Conservation (phyloP, 2,329 filamentous ascomycete genomes). For the Aspergillus felis region DNA sequence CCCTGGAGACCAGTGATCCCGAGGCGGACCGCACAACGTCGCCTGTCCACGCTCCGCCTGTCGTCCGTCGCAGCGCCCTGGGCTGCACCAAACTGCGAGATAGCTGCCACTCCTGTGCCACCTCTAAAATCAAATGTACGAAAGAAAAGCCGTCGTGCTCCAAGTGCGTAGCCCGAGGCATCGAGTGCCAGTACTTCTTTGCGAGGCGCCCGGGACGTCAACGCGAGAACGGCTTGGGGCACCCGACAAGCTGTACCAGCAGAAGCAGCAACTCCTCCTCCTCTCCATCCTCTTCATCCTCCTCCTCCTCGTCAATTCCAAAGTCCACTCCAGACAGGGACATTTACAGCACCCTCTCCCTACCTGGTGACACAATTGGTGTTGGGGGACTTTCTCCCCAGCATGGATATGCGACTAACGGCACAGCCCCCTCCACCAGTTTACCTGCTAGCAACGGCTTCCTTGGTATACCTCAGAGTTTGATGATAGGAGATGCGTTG, state of each 20-base stretch:
- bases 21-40: too few relatives aligned
- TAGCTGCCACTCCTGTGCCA: slow-evolving; percentile 36
- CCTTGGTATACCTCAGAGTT: too few relatives aligned
- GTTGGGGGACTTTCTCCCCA: too few relatives aligned
- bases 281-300: background rate
- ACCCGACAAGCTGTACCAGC: background rate
- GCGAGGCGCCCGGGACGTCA: slow-evolving; percentile 27
- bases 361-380: background rate
- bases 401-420: too few relatives aligned
- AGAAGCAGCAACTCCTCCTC: too few relatives aligned
- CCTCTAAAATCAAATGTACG: slow-evolving; percentile 29
- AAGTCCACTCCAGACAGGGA: too few relatives aligned
- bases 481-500: too few relatives aligned
- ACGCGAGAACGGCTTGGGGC: slow-evolving; percentile 6
- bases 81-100: slow-evolving; percentile 27
- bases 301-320: background rate
- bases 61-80: too few relatives aligned
- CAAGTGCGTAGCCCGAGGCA: slow-evolving; percentile 27
- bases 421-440: too few relatives aligned
- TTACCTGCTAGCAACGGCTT: too few relatives aligned
- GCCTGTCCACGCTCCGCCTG: too few relatives aligned
- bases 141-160: slow-evolving; percentile 20
- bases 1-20: too few relatives aligned
- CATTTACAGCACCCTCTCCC: background rate
- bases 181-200: slow-evolving; percentile 30